Conservation (phyloP, 2,329 filamentous ascomycete genomes). For the Ramichloridium luteum region DNA sequence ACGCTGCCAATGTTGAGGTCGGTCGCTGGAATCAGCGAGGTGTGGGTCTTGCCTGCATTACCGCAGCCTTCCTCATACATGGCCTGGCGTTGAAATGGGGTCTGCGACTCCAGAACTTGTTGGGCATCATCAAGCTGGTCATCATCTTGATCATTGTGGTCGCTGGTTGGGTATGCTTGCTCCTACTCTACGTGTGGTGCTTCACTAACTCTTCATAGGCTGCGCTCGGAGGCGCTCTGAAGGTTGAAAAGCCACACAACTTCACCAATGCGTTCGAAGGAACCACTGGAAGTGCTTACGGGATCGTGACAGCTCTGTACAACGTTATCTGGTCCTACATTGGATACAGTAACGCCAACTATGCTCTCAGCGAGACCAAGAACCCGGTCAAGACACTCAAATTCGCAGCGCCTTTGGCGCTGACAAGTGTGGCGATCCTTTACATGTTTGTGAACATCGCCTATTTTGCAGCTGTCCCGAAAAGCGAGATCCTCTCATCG, state of each 20-base stretch:
- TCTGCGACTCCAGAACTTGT: constrained; percentile 52
- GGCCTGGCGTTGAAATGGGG: constrained; percentile 53
- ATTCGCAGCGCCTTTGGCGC: constrained; percentile 23
- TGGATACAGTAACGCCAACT: constrained; percentile 56
- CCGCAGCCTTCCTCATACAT: constrained; percentile 52
- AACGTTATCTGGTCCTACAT: constrained; percentile 62
- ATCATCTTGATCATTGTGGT: constrained; percentile 55
- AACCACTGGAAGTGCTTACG: constrained; percentile 53
- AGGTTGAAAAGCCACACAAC: constrained; percentile 50
- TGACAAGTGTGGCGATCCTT: constrained; percentile 19
- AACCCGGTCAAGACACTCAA: constrained; percentile 29
- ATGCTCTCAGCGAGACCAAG: constrained; percentile 32
- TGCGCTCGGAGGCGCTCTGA: constrained; percentile 49
- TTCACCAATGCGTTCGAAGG: constrained; percentile 53
- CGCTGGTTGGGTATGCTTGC: constrained; percentile 35
- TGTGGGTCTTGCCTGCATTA: constrained; percentile 55
- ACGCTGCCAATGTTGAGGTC: constrained; percentile 51
- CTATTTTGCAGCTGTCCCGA: constrained; percentile 26
- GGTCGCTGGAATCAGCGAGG: constrained; percentile 55
- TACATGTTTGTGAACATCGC: constrained; percentile 20
- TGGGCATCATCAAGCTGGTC: constrained; percentile 54
- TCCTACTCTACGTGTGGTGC: constrained; percentile 6
- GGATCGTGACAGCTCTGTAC: constrained; percentile 56
- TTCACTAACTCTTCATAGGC: constrained; percentile 24
- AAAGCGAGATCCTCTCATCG: constrained; percentile 11